Base-by-base conservation (phyloP, 1,284 basidiomycete genomes). In the Sphagnurus paluster region DNA sequence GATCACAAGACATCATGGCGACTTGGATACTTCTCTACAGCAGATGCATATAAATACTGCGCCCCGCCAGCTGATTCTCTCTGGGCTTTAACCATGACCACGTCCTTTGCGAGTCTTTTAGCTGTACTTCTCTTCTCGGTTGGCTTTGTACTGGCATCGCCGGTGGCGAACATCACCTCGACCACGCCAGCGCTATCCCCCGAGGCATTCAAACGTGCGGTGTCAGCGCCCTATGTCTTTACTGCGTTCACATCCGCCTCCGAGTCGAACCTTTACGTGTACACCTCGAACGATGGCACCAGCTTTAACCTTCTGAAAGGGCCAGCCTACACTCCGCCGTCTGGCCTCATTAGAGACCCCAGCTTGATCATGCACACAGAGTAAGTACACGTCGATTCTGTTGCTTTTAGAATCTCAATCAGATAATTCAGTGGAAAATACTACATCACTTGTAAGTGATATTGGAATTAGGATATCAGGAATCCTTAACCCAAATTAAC, bases 261-360 rank as follows among this genome's bases (percentile, higher is more conserved):
- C 4, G 62, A 66, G 40, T 66, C 64, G 6, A 67, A 67, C 38
- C 56, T 66, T 11, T 67, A 62, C 38, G 63, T 66, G 3, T 68
- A 66, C 40, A 66, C 66, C 0, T 67, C 64, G 13, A 58, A 54
- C 33, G 66, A 68, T 46, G 66, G 54, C 17, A 63, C 61, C n/a
- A 60, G 53, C 39, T 67, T 67, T 39, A 51, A 49, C 5, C 46
- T 68, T 16, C 39, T 67, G 20, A 63, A 66, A 42, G 66, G 66
- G 5, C 66, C 66, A 8, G 56, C 66, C 2, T 68, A 67, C 48
- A 65, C 64, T 1, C 66, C 66, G 1, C 61, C 66, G 2, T 49
- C 57, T 19, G 65, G 65, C 10, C 54, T 68, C 16, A 68, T 66
- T 46, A 50, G 66, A 37, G 65, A 67, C 52, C 66, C 66, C 11